phyloP scores from a whole-genome alignment of 192 early-diverging fungal genomes.

The Lunasporangiospora selenospora region DNA sequence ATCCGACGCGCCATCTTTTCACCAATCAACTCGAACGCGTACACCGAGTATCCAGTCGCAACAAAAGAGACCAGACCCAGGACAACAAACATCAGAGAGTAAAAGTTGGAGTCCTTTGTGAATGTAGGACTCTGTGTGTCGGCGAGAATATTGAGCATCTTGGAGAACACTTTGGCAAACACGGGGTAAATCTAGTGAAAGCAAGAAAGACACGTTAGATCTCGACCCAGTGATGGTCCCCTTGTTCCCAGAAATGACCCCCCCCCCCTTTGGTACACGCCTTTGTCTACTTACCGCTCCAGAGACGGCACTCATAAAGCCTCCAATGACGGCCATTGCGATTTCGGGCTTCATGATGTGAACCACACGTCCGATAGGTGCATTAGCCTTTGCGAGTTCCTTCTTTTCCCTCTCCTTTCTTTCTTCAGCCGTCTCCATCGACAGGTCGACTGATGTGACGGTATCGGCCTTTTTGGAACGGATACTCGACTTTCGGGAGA shows the following conservation, averaged over 20 bases:
- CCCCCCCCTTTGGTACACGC: background rate
- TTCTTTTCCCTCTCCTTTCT: slow-evolving; percentile 23
- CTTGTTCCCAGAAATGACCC: background rate
- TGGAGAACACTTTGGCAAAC: slow-evolving; percentile 75
- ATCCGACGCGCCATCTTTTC: slow-evolving; percentile 69
- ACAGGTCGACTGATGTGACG: slow-evolving; percentile 12
- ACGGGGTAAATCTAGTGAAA: slow-evolving; percentile 63
- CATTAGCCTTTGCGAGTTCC: slow-evolving; percentile 32
- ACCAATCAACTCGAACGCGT: slow-evolving; percentile 46
- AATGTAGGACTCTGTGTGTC: slow-evolving; percentile 13
- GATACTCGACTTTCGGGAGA: slow-evolving; percentile 5
- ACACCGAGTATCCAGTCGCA: slow-evolving; percentile 1
- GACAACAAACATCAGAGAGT: slow-evolving; percentile 56
- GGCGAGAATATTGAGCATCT: slow-evolving; percentile 29
- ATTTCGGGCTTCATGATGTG: slow-evolving; percentile 59
- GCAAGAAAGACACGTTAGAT: no score
- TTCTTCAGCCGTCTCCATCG: slow-evolving; percentile 15
- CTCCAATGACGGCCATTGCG: slow-evolving; percentile 56
- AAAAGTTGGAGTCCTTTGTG: slow-evolving; percentile 53
- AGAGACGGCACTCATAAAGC: slow-evolving; percentile 63
- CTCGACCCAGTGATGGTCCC: no score
- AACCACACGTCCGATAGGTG: slow-evolving; percentile 55
- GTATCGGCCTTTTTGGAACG: slow-evolving; percentile 4
- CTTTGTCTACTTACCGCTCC: slow-evolving; percentile 54
- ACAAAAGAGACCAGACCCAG: slow-evolving; percentile 51